Evolutionary conservation across 768 basidiomycete genomes (phyloP).

Genomic region (Tricholoma sp.): DNA sequence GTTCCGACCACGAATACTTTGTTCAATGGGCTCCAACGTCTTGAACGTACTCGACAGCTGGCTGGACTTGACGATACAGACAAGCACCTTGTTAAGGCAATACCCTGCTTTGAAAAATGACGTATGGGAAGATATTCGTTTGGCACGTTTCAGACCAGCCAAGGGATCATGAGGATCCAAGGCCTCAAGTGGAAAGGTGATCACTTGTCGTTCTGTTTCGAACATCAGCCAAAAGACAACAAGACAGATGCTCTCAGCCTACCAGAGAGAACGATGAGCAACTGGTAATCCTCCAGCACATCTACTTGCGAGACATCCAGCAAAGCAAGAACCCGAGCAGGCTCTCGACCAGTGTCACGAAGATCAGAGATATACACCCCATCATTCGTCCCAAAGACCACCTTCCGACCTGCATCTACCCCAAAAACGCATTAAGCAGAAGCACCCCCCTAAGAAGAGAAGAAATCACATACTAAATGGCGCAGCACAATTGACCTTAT

Average conservation of each 20-base stretch:
- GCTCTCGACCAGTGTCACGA: slow-evolving; percentile 69
- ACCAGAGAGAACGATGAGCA: slow-evolving; percentile 99
- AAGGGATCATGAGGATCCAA: slow-evolving; percentile 87
- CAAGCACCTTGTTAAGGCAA: slow-evolving; percentile 85
- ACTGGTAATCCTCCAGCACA: slow-evolving; percentile 91
- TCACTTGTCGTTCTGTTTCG: slow-evolving; percentile 80
- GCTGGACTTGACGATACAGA: slow-evolving; percentile 95
- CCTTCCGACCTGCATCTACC: slow-evolving; percentile 72
- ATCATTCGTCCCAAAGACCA: slow-evolving; percentile 97
- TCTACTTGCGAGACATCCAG: slow-evolving; percentile 93
- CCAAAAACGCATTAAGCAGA: slow-evolving; percentile 2
- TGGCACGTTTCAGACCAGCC: slow-evolving; percentile 88
- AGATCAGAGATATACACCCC: slow-evolving; percentile 95
- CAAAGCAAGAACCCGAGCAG: slow-evolving; percentile 84
- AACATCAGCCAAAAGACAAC: background rate
- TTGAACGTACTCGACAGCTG: slow-evolving; percentile 97
- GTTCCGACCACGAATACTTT: slow-evolving; percentile 67
- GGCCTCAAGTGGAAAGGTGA: slow-evolving; percentile 93
- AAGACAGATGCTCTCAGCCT: slow-evolving; percentile 14
- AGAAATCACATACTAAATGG: slow-evolving; percentile 64
- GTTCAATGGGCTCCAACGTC: slow-evolving; percentile 93
- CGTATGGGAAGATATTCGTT: slow-evolving; percentile 92
- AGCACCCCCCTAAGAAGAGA: background rate
- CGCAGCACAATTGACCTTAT: slow-evolving; percentile 91
- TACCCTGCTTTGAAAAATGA: slow-evolving; percentile 97